Percentiles rank a stretch among this genome's conserved stretches.
These are phyloP conservation scores for Cokeromyces recurvatus DNA, from an alignment of 371 early-diverging fungal genomes.

Conservation along the genomic window DNA sequence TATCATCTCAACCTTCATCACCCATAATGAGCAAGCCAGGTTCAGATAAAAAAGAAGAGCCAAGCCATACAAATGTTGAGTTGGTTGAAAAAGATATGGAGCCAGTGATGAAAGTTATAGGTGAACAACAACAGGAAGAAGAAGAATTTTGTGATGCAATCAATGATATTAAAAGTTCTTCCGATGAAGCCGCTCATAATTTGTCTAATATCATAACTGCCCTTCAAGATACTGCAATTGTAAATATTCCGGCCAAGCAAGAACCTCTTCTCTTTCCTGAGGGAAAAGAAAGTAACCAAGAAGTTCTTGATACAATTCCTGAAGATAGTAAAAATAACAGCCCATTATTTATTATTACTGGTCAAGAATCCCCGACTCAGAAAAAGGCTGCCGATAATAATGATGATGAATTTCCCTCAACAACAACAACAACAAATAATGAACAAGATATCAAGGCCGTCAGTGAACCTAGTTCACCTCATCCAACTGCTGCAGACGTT, in stretches of 20 bases:
- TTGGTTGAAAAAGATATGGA: neutral
- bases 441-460: conserved; percentile 1
- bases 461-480: conserved; percentile 22
- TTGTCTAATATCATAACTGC: conserved; percentile 8
- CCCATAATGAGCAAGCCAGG: too few species aligned
- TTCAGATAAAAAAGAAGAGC: too few species aligned
- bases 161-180: neutral
- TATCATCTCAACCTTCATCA: too few species aligned
- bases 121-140: too few species aligned
- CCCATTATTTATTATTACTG: too few species aligned
- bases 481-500: conserved; percentile 7
- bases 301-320: conserved; percentile 4
- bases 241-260: neutral
- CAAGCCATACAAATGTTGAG: too few species aligned
- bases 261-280: neutral
- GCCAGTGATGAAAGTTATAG: too few species aligned
- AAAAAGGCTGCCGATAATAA: too few species aligned
- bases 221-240: conserved; percentile 4
- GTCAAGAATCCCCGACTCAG: too few species aligned
- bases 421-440: too few species aligned
- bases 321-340: too few species aligned
- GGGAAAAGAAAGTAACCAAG: neutral
- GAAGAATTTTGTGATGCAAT: conserved; percentile 2
- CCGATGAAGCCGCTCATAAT: conserved; percentile 7
- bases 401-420: too few species aligned